These are phyloP conservation scores for Taiozyma sp. DNA, from an alignment of 1,139 yeast genomes.

Conservation along the genomic window DNA sequence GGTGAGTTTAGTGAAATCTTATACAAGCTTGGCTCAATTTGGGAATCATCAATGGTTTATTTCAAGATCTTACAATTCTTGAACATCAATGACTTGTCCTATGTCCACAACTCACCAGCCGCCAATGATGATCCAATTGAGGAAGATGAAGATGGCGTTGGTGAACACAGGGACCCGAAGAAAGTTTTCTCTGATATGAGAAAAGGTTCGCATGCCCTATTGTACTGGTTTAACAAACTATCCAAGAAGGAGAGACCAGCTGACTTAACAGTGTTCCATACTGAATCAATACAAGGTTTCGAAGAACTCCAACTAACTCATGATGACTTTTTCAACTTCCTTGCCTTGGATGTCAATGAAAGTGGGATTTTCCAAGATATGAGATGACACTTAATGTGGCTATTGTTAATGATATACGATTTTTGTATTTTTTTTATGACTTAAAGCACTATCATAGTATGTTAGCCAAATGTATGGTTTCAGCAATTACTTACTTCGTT, in stretches of 20 bases:
- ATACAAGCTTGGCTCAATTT: conserved; percentile 24
- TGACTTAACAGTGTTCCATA: conserved; percentile 12
- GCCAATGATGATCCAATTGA: conserved; percentile 10
- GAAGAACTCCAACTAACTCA: conserved; percentile 26
- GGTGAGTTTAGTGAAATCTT: conserved; percentile 24
- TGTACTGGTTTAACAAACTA: conserved; percentile 23
- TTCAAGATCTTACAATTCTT: conserved; percentile 27
- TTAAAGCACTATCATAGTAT: no score
- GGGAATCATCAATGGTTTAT: conserved; percentile 30
- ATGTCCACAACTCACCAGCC: conserved; percentile 13
- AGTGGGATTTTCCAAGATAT: conserved; percentile 16
- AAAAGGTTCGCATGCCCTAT: conserved; percentile 24
- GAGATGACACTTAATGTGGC: background rate
- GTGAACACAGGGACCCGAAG: conserved; percentile 22
- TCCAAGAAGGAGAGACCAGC: conserved; percentile 8
- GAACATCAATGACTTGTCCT: conserved; percentile 26
- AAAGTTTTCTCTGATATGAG: conserved; percentile 27
- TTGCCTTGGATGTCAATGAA: conserved; percentile 22
- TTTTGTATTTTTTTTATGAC: background rate
- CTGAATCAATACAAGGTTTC: conserved; percentile 11
- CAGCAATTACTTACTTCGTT: no score
- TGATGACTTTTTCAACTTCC: conserved; percentile 26
- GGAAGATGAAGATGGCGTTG: conserved; percentile 12
- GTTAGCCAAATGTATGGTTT: no score
- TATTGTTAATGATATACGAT: no score